Evolutionary conservation across 2,329 filamentous ascomycete species (phyloP).

Genomic region (Tolypocladium tundrense): DNA sequence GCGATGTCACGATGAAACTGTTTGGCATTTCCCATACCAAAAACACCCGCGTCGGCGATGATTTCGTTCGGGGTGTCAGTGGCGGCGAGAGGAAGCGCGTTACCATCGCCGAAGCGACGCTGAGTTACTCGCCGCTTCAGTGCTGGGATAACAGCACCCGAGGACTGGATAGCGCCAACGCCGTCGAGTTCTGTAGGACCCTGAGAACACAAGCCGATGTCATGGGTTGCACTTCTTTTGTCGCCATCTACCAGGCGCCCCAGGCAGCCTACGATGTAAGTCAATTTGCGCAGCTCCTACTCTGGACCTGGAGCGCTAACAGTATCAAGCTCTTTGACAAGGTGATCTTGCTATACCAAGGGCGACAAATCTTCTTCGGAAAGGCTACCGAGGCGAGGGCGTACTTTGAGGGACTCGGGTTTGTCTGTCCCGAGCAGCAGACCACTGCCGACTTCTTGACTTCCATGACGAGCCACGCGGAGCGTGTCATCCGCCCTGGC

Average conservation of each 20-base stretch:
- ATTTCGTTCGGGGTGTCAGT: conserved; percentile 64
- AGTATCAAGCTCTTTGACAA: neutral
- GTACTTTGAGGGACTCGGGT: neutral
- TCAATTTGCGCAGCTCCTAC: conserved; percentile 25
- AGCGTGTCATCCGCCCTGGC: conserved; percentile 22
- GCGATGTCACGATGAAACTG: neutral
- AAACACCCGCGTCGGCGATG: conserved; percentile 43
- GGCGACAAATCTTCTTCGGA: neutral
- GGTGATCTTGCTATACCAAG: neutral
- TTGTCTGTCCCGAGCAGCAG: neutral
- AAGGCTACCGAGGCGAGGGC: neutral
- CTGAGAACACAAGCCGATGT: conserved; percentile 3
- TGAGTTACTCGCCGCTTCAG: conserved; percentile 1
- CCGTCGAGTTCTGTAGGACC: conserved; percentile 16
- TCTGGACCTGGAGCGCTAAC: conserved; percentile 16
- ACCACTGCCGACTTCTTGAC: neutral
- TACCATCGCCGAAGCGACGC: conserved; percentile 57
- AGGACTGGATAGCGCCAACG: conserved; percentile 14
- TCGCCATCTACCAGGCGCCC: neutral
- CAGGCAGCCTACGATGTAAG: conserved; percentile 1
- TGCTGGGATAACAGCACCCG: conserved; percentile 17
- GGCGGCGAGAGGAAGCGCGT: conserved; percentile 68
- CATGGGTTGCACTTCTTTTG: neutral
- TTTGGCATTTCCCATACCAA: neutral
- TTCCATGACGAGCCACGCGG: conserved; percentile 30